These are phyloP conservation scores for Eucalyptus cladocalyx DNA, from an alignment of 345 rosid genomes.

Conservation along the genomic window DNA sequence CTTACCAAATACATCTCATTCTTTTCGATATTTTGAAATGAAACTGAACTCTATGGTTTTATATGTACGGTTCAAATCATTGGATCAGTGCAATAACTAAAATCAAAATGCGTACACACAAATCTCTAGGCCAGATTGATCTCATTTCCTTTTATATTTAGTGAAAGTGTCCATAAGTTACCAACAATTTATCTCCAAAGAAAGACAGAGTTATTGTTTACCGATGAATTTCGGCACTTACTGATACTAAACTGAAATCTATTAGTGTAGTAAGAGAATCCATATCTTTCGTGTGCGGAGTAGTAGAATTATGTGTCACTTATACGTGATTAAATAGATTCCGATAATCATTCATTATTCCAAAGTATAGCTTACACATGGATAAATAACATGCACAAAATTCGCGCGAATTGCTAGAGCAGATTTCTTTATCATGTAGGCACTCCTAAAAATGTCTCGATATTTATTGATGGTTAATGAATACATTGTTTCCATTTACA, in stretches of 20 bases:
- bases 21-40: background rate
- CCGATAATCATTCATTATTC: background rate
- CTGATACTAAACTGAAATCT: background rate
- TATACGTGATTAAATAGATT: background rate
- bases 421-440: rapidly evolving
- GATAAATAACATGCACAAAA: background rate
- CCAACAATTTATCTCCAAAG: background rate
- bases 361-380: background rate
- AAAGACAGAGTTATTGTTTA: background rate
- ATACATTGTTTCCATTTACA: background rate
- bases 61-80: background rate
- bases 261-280: background rate
- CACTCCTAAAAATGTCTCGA: background rate
- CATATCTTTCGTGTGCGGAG: background rate
- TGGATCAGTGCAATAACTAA: background rate
- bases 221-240: background rate
- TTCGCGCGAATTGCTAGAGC: rapidly evolving
- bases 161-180: too few species aligned
- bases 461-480: background rate
- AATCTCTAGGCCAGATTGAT: too few species aligned
- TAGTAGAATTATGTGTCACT: background rate
- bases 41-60: background rate
- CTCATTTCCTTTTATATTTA: too few species aligned
- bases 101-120: background rate
- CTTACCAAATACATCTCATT: background rate